phyloP scores from a whole-genome alignment of 208 protist genomes.

The Crithidia bombi region DNA sequence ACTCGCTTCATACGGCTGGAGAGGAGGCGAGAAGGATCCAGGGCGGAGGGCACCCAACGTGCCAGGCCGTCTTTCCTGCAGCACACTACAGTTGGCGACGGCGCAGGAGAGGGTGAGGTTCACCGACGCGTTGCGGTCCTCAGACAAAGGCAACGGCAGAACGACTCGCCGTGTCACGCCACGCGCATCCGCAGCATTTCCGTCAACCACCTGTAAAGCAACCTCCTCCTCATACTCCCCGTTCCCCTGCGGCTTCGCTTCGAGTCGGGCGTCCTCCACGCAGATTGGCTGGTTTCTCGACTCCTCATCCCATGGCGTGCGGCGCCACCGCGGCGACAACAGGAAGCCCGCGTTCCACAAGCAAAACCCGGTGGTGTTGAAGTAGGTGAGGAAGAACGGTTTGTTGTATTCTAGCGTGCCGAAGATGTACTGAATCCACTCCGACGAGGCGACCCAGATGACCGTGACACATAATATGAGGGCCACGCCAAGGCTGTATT shows the following conservation, averaged over 20 bases:
- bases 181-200: background rate
- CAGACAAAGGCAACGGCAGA: background rate
- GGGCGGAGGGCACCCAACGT: background rate
- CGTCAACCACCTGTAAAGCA: background rate
- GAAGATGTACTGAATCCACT: constrained; percentile 93
- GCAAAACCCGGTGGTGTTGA: constrained; percentile 89
- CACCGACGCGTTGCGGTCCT: constrained; percentile 7
- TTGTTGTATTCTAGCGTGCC: constrained; percentile 77
- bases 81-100: background rate
- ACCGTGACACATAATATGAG: constrained; percentile 88
- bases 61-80: background rate
- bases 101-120: constrained; percentile 17
- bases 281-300: constrained; percentile 47
- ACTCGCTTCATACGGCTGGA: background rate
- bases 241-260: constrained; percentile 9
- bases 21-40: background rate
- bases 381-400: constrained; percentile 93
- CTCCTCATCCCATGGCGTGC: constrained; percentile 56
- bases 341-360: constrained; percentile 86
- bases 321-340: constrained; percentile 54
- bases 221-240: background rate
- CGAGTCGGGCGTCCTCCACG: constrained; percentile 54
- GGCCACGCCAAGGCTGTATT: constrained; percentile 79
- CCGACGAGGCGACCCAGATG: constrained; percentile 91
- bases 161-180: background rate